These are phyloP conservation scores for Scheffersomyces titani DNA, from an alignment of 1,139 yeast genomes.

Conservation along the genomic window DNA sequence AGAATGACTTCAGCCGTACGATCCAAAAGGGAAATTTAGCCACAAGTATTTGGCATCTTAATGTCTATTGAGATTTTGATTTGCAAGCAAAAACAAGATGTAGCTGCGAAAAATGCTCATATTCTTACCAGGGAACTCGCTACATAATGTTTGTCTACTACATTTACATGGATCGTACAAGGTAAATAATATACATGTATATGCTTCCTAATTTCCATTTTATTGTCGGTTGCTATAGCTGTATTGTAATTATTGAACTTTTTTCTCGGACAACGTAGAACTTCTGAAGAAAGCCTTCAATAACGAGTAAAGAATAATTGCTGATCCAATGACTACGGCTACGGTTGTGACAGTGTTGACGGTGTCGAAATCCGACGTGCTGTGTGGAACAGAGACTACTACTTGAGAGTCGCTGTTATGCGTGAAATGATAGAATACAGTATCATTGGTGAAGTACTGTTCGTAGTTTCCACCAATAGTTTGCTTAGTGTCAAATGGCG, in stretches of 20 bases:
- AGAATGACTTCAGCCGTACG: background rate
- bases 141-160: background rate
- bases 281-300: background rate
- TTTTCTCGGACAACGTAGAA: background rate
- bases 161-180: background rate
- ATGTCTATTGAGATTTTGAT: background rate
- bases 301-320: constrained; percentile 9
- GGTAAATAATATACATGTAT: too few relatives aligned
- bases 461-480: constrained; percentile 38
- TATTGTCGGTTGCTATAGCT: background rate
- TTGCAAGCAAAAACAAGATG: background rate
- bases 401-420: constrained; percentile 5
- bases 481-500: constrained; percentile 38
- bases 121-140: background rate
- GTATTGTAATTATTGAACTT: background rate
- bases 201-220: background rate
- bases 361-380: constrained; percentile 14
- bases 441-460: constrained; percentile 40
- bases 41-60: background rate
- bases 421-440: constrained; percentile 40
- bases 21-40: background rate
- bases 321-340: constrained; percentile 11
- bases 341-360: constrained; percentile 17
- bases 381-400: constrained; percentile 23
- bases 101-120: background rate